Conservation (phyloP, 2,329 filamentous ascomycete species). For the Aureobasidium uvarum region DNA sequence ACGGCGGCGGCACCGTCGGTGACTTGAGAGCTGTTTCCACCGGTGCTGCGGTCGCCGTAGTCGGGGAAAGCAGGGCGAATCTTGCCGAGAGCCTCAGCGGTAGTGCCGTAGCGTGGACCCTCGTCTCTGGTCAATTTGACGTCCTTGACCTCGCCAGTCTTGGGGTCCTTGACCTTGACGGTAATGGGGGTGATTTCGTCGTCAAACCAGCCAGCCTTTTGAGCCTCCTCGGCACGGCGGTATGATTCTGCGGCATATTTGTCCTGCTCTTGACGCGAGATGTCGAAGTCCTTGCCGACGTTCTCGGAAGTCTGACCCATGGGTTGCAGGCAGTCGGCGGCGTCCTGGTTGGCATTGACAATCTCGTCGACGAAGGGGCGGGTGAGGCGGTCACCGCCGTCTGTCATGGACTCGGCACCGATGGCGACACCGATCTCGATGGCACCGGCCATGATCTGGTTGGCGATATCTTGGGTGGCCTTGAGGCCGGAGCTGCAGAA, state of each 20-base stretch:
- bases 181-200: conserved; percentile 92
- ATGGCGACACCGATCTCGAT: conserved; percentile 87
- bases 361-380: conserved; percentile 76
- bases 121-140: conserved; percentile 84
- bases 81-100: conserved; percentile 76
- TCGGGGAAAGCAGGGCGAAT: conserved; percentile 87
- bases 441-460: conserved; percentile 73
- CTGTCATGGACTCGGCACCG: conserved; percentile 86
- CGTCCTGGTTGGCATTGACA: conserved; percentile 67
- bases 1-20: conserved; percentile 91
- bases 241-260: conserved; percentile 84
- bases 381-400: conserved; percentile 66
- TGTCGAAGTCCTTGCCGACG: conserved; percentile 84
- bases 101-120: conserved; percentile 87
- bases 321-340: conserved; percentile 81
- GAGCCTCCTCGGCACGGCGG: conserved; percentile 79
- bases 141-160: conserved; percentile 72
- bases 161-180: conserved; percentile 77
- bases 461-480: conserved; percentile 90
- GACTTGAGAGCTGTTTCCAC: conserved; percentile 91
- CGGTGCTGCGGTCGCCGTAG: conserved; percentile 82
- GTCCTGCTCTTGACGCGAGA: conserved; percentile 78
- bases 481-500: conserved; percentile 98
- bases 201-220: conserved; percentile 86
- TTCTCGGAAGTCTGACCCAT: conserved; percentile 99